A percentile compares a stretch with the other conserved stretches of the same genome.
phyloP scores from a whole-genome alignment of 2,329 filamentous ascomycete genomes.

The Penicillium sp. region DNA sequence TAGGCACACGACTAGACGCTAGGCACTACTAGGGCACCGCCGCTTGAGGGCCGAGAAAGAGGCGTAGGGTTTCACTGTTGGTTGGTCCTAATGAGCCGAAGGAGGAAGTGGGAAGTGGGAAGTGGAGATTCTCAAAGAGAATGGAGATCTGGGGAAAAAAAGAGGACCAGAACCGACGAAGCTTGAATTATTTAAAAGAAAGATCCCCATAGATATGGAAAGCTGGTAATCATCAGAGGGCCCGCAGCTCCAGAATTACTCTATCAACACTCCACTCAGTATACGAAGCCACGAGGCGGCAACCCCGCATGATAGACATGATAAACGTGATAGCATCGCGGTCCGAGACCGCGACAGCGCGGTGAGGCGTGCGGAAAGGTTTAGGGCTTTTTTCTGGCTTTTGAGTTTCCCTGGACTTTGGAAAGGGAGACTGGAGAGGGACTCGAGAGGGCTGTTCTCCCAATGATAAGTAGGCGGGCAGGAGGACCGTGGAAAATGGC shows the following conservation, averaged over 20 bases:
- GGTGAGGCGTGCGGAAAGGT: slow-evolving; percentile 4
- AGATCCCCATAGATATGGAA: not conserved
- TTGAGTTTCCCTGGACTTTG: not conserved
- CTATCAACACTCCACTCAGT: not conserved
- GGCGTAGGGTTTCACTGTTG: not conserved
- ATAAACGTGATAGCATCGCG: slow-evolving; percentile 22
- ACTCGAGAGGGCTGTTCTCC: not conserved
- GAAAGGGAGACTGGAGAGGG: not conserved
- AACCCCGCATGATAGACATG: slow-evolving; percentile 24
- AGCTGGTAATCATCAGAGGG: not conserved
- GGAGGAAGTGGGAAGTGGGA: not conserved
- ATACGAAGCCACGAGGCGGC: not conserved
- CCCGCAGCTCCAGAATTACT: not conserved
- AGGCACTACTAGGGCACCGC: not conserved
- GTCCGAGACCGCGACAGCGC: slow-evolving; percentile 28
- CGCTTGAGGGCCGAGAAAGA: not conserved
- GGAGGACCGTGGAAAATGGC: not conserved
- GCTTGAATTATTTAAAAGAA: slow-evolving; percentile 6
- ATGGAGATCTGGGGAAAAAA: slow-evolving; percentile 2
- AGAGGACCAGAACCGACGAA: not conserved
- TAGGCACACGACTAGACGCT: not conserved
- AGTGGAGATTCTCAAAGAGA: not conserved
- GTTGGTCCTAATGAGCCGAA: too few relatives aligned
- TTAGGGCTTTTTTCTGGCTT: not conserved
- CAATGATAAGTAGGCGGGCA: not conserved